Base-by-base conservation (phyloP, 495 filamentous ascomycete species). In the Tuber magnatum region DNA sequence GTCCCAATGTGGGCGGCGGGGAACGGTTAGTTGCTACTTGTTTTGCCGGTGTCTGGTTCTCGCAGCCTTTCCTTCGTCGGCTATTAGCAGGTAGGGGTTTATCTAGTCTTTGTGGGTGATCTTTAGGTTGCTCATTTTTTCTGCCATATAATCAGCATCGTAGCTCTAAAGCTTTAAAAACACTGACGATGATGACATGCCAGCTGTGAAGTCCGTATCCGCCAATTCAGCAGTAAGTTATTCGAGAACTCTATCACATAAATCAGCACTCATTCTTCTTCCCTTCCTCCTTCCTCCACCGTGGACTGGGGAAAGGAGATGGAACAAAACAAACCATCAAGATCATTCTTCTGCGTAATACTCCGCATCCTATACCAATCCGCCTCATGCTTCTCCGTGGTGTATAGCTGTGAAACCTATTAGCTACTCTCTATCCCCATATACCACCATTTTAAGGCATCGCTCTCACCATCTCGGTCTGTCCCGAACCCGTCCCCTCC, bases 121-220 rank as follows among this genome's bases (percentile, higher is more conserved):
- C 85, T 97, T 97, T 83, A 98, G 92, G 83, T 94, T 97, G 84
- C 93, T 97, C 88, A 96, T 92, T 87, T 97, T 97, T 87, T 99
- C 95, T 75, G 16, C 28, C 35, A 0, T 35, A n/a, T 35, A 20
- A 28, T 80, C 69, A 77, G 70, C 70, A 44, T 28, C 42, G 38
- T 39, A 32, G 20, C 43, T 10, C 10, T 32, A 61, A 32, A 61
- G 9, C 51, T n/a, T 28, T 12, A 24, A 71, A 20, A 10, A 38
- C n/a, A 28, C 12, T 18, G 8, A n/a, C n/a, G n/a, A 43, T 22
- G 8, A n/a, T 43, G 20, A 43, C 61, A 61, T 73, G 81, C 80
- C 80, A 48, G 96, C 96, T 9, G 95, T 97, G 83, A 99, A 99
- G 83, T 99, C 96, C 75, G 96, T 99, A 70, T 93, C 94, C 32